Percentiles rank a stretch among this genome's conserved stretches.
These are phyloP conservation scores for Calocybe gambosa DNA, from an alignment of 1,284 basidiomycete species.

Conservation along the genomic window DNA sequence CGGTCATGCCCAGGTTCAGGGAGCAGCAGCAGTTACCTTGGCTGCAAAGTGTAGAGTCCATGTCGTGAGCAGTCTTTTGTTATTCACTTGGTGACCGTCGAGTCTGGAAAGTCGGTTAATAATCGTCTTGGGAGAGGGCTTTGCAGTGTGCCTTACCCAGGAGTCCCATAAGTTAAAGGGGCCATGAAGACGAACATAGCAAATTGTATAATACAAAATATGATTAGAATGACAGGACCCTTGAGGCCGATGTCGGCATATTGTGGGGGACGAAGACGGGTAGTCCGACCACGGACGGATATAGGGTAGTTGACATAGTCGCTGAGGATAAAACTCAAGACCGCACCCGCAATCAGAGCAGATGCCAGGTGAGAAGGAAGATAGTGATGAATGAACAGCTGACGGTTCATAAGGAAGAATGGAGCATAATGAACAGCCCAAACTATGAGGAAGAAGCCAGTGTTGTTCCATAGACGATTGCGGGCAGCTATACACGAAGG, in stretches of 20 bases:
- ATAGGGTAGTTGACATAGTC: slow-evolving; percentile 94
- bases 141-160: slow-evolving; percentile 54
- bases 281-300: slow-evolving; percentile 53
- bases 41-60: slow-evolving; percentile 86
- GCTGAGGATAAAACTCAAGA: slow-evolving; percentile 87
- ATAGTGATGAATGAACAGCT: slow-evolving; percentile 97
- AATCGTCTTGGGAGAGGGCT: neutral
- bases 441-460: slow-evolving; percentile 90
- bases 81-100: slow-evolving; percentile 68
- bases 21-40: slow-evolving; percentile 43
- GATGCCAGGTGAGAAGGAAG: slow-evolving; percentile 92
- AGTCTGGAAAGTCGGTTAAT: slow-evolving; percentile 40
- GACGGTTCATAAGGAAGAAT: slow-evolving; percentile 97
- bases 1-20: neutral
- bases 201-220: slow-evolving; percentile 58
- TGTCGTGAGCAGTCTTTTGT: slow-evolving; percentile 62
- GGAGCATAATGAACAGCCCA: slow-evolving; percentile 97
- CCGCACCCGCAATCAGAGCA: slow-evolving; percentile 84
- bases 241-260: slow-evolving; percentile 72
- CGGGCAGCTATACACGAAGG: slow-evolving; percentile 59
- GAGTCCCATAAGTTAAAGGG: slow-evolving; percentile 89
- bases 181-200: slow-evolving; percentile 70
- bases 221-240: slow-evolving; percentile 56
- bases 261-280: slow-evolving; percentile 51
- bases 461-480: slow-evolving; percentile 90